phyloP scores from a whole-genome alignment of 202 grass and related monocot genomes.

The Eragrostis tef region DNA sequence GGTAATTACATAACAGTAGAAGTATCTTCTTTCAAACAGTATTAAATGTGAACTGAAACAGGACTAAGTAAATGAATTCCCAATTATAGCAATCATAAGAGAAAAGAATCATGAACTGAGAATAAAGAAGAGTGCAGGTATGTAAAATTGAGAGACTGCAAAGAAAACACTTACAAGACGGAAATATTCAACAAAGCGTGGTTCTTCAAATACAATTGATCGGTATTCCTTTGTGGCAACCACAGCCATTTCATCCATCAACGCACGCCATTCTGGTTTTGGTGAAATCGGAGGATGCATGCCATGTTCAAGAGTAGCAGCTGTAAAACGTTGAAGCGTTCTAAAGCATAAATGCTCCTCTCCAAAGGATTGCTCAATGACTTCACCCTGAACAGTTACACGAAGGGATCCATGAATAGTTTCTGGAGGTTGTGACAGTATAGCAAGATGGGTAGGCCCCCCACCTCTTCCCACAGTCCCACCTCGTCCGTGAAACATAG shows the following conservation, averaged over 20 bases:
- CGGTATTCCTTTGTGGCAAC: conserved; percentile 84
- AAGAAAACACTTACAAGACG: conserved; percentile 66
- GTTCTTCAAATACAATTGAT: conserved; percentile 87
- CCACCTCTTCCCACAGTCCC: conserved; percentile 96
- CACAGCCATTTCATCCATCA: conserved; percentile 94
- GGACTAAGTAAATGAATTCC: not conserved
- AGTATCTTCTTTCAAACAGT: not conserved
- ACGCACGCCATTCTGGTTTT: conserved; percentile 84
- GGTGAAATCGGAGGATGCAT: conserved; percentile 90
- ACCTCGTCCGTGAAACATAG: conserved; percentile 95
- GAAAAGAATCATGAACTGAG: not conserved
- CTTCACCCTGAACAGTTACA: conserved; percentile 94
- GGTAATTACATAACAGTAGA: not conserved
- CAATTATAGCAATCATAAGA: not conserved
- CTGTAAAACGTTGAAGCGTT: conserved; percentile 89
- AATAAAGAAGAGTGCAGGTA: conserved; percentile 5
- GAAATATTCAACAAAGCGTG: conserved; percentile 97
- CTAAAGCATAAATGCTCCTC: conserved; percentile 97
- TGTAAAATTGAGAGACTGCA: not conserved
- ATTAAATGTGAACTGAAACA: not conserved
- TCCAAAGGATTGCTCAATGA: conserved; percentile 97
- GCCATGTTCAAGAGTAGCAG: conserved; percentile 97
- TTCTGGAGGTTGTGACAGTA: conserved; percentile 91
- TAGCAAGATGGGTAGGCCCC: conserved; percentile 95
- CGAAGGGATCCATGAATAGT: conserved; percentile 88